Percentiles rank a stretch among this genome's conserved stretches.
Evolutionary conservation across 495 filamentous ascomycete species (phyloP).

Genomic region (Evernia prunastri): DNA sequence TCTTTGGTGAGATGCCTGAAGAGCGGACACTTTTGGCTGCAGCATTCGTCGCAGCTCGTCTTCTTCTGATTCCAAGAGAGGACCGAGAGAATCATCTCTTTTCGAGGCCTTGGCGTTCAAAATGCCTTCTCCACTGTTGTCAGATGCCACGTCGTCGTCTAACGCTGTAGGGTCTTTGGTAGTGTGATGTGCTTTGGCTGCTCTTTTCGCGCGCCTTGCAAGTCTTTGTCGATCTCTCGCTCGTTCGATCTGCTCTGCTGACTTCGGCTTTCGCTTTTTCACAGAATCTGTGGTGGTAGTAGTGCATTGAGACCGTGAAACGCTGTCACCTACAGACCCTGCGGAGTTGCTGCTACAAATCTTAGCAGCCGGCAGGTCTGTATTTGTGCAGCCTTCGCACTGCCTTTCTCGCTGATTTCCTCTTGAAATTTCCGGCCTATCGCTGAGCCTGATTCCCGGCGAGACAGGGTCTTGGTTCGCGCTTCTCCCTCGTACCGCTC

Average conservation of each 20-base stretch:
- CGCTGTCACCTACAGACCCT: background rate
- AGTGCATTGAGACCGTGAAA: background rate
- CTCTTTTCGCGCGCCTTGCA: background rate
- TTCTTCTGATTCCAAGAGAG: background rate
- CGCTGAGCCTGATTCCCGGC: background rate
- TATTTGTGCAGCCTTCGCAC: background rate
- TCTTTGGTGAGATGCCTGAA: background rate
- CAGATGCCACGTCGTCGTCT: background rate
- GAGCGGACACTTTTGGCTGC: background rate
- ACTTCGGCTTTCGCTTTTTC: background rate
- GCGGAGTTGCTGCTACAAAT: background rate
- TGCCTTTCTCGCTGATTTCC: background rate
- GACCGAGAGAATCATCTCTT: background rate
- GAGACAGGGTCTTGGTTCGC: background rate
- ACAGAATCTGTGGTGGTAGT: background rate
- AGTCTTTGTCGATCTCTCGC: background rate
- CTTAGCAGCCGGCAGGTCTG: background rate
- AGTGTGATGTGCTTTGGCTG: background rate
- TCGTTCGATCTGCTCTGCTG: background rate
- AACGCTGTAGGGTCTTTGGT: background rate
- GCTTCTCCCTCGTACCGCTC: background rate
- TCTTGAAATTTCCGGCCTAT: background rate
- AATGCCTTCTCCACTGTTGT: background rate
- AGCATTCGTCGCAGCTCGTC: background rate
- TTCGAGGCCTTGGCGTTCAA: background rate